Base-by-base conservation (phyloP, 2,329 filamentous ascomycete genomes). In the Blastomyces gilchristii region DNA sequence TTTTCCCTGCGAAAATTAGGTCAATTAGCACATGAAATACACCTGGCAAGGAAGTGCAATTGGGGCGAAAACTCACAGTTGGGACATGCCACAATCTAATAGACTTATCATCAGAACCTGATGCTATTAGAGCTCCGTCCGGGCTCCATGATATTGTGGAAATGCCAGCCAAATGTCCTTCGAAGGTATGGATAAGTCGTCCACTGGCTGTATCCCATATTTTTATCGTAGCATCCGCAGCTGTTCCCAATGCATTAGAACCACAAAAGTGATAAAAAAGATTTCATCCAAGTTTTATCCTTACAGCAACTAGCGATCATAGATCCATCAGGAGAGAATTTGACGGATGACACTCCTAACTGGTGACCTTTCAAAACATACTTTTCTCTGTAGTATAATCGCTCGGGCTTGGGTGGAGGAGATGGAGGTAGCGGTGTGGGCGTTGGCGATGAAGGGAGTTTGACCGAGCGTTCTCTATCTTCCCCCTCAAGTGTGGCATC, bases 111-210 rank as follows among this genome's bases (percentile, higher is more conserved):
- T 99, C 94, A 5, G 90, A 93, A 31, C 93, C 94, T 11, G 90
- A 93, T 3, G 93, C 94, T 57, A 99, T 82, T 2, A 89, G 90
- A 68, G 87, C 87, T 65, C 88, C 91, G 74, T 97, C 91, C 0
- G 93, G 92, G 64, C 88, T 88, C 94, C 94, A 99, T n/a, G 92
- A 87, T 58, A 99, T 83, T 49, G 91, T 93, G 41, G 90, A 96
- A 22, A 99, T 86, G 65, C 94, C 94, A 0, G 93, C 92, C 72
- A 97, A 84, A 77, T 99, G 94, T 7, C 92, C 94, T 71, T 96
- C 89, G 31, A 99, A 85, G 0, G 91, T 96, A 70, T 96, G 89
- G 73, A 93, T 85, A 65, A 94, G 87, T 63, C 82, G 83, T 58
- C 92, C 93, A 0, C 88, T 92, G 0, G 77, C 74, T 0, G 90